These are phyloP conservation scores for Eucalyptus dawsonii DNA, from an alignment of 345 rosid genomes.

Conservation along the genomic window DNA sequence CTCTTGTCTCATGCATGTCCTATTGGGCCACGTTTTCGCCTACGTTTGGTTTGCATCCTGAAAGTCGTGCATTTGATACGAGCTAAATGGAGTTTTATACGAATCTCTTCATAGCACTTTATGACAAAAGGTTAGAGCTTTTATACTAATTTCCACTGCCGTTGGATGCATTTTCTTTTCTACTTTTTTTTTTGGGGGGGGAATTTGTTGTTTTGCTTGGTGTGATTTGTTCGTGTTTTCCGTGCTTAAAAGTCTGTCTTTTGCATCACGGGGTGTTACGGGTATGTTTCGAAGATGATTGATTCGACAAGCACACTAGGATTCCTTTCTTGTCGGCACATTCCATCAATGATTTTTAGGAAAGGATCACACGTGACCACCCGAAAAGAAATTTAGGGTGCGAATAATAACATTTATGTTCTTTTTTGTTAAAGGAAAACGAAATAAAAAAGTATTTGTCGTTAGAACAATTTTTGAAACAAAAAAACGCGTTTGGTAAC, in stretches of 20 bases:
- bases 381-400: not conserved
- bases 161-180: not conserved
- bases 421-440: too few relatives aligned
- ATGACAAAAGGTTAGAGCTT: not conserved
- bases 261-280: not conserved
- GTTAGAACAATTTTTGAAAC: too few relatives aligned
- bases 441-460: too few relatives aligned
- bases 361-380: not conserved
- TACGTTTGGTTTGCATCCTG: not conserved
- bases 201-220: not conserved
- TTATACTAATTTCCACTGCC: not conserved
- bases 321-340: not conserved
- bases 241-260: not conserved
- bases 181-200: rapidly evolving
- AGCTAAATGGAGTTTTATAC: not conserved
- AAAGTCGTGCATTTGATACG: not conserved
- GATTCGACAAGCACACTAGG: not conserved
- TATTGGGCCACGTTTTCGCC: not conserved
- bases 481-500: too few relatives aligned
- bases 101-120: not conserved
- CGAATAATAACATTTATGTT: too few relatives aligned
- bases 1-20: not conserved
- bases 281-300: not conserved
- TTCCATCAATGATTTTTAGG: not conserved
- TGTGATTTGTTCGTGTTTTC: not conserved